phyloP scores from a whole-genome alignment of 108 stramenopile species.

The Nitzschia sp. region DNA sequence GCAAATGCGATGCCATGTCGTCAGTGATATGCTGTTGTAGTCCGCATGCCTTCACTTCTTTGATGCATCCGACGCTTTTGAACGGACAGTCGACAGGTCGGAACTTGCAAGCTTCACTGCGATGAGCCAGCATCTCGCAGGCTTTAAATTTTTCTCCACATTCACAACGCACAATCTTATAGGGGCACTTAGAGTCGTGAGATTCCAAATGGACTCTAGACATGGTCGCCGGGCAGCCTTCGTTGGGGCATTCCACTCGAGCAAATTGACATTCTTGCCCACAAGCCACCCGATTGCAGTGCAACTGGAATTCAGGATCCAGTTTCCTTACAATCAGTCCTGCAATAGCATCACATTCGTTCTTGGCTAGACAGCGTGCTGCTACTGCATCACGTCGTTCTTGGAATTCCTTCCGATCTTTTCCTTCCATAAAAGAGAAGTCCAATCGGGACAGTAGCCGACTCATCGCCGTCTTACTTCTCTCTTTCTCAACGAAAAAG shows the following conservation, averaged over 20 bases:
- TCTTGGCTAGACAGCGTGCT: conserved; percentile 26
- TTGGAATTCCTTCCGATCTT: conserved; percentile 9
- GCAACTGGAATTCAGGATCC: conserved; percentile 48
- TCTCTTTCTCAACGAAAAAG: conserved; percentile 27
- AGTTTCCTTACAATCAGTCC: conserved; percentile 45
- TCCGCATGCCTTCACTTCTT: conserved; percentile 47
- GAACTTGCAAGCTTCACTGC: conserved; percentile 37
- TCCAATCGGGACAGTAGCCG: conserved; percentile 24
- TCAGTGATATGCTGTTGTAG: conserved; percentile 42
- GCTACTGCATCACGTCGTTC: conserved; percentile 11
- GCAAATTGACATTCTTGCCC: conserved; percentile 44
- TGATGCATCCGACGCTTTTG: conserved; percentile 42
- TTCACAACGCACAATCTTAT: conserved; percentile 42
- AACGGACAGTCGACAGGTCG: conserved; percentile 59
- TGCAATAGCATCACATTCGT: conserved; percentile 50
- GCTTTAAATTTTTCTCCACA: conserved; percentile 45
- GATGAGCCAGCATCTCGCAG: conserved; percentile 31
- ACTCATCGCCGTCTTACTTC: conserved; percentile 8
- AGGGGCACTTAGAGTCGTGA: conserved; percentile 49
- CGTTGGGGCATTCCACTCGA: conserved; percentile 47
- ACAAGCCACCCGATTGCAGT: conserved; percentile 48
- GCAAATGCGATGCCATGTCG: conserved; percentile 42
- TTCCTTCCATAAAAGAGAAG: conserved; percentile 19
- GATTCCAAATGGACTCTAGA: conserved; percentile 41
- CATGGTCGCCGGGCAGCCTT: conserved; percentile 36